Percentiles rank a stretch among this genome's conserved stretches.
Conservation (phyloP, 805 yeast species). For the Yamadazyma sp. region DNA sequence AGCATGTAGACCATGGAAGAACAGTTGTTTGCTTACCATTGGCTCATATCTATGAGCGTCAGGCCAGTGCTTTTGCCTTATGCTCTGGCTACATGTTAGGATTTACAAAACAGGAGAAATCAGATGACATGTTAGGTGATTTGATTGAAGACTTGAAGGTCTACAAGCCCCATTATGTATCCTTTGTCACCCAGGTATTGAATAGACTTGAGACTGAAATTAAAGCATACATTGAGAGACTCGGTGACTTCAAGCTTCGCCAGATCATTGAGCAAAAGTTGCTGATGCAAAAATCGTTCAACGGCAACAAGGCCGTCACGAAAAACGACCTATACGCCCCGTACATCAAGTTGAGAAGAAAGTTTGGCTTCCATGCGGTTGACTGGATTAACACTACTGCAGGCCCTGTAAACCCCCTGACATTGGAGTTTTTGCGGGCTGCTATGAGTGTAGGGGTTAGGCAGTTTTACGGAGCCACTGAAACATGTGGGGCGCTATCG, state of each 20-base stretch:
- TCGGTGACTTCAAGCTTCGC: constrained; percentile 18
- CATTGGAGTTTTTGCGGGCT: constrained; percentile 59
- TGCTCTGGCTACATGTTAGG: constrained; percentile 50
- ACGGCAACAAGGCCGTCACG: constrained; percentile 39
- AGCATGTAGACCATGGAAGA: constrained; percentile 17
- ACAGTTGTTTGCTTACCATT: constrained; percentile 50
- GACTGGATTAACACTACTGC: constrained; percentile 44
- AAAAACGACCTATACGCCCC: constrained; percentile 29
- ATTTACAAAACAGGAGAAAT: constrained; percentile 36
- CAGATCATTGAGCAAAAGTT: constrained; percentile 30
- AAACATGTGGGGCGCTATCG: constrained; percentile 58
- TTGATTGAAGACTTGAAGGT: constrained; percentile 56
- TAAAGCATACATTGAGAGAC: constrained; percentile 29
- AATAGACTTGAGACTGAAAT: constrained; percentile 60
- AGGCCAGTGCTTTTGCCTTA: constrained; percentile 43
- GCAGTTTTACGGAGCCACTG: constrained; percentile 75
- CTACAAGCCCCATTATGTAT: constrained; percentile 51
- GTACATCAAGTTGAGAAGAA: constrained; percentile 18
- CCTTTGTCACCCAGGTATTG: constrained; percentile 63
- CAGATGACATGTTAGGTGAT: constrained; percentile 36
- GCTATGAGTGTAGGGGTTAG: constrained; percentile 53
- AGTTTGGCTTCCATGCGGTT: constrained; percentile 31
- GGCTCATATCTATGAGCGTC: constrained; percentile 58
- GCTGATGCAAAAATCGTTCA: constrained; percentile 43
- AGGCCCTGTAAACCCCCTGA: constrained; percentile 65